Conservation (phyloP, 352 stramenopile species). For the Chrysophaeum taylorii region DNA sequence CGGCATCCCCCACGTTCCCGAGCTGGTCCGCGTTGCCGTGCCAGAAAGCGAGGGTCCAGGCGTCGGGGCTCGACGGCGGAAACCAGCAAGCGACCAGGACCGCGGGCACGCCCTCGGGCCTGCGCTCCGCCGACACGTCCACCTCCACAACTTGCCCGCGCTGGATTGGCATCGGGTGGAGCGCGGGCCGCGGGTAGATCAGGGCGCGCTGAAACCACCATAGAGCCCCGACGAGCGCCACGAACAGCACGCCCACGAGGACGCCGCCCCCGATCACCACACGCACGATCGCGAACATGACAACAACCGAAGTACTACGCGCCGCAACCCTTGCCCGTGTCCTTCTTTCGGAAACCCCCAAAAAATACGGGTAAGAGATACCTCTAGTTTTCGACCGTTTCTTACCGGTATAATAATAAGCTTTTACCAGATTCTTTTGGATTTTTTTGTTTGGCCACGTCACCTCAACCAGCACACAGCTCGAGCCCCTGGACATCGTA, state of each 20-base stretch:
- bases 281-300: no score
- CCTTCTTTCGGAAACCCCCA: no score
- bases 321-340: no score
- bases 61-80: background rate
- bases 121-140: background rate
- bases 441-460: no score
- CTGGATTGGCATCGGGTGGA: slow-evolving; percentile 7
- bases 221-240: background rate
- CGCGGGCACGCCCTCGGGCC: background rate
- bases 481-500: no score
- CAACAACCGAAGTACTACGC: no score
- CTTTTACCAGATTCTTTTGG: no score
- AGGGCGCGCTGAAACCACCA: slow-evolving; percentile 3
- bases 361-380: no score
- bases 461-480: no score
- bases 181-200: background rate
- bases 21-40: slow-evolving; percentile 15
- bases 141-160: background rate
- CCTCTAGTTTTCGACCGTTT: no score
- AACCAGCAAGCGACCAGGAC: background rate
- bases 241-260: background rate
- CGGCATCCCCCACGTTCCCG: background rate
- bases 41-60: background rate
- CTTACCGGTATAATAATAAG: no score
- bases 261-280: background rate